phyloP scores from a whole-genome alignment of 352 stramenopile genomes.

The Albugo laibachii region DNA sequence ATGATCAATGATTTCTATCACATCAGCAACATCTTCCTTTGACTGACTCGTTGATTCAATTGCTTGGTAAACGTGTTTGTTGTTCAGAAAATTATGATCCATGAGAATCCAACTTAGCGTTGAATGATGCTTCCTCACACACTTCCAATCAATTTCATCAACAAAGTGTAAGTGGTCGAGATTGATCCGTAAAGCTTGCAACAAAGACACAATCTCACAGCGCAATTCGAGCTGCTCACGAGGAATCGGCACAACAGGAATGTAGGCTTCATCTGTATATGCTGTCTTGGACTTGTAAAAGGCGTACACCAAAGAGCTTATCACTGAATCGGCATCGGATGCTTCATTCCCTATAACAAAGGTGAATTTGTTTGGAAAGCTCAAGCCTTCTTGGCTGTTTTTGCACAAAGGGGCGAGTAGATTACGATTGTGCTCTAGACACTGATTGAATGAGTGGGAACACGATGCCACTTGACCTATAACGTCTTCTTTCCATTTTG shows the following conservation, averaged over 20 bases:
- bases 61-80: slow-evolving; percentile 20
- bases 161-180: slow-evolving; percentile 37
- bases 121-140: slow-evolving; percentile 6
- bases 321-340: slow-evolving; percentile 63
- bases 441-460: no score
- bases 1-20: slow-evolving; percentile 65
- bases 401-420: no score
- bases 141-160: slow-evolving; percentile 46
- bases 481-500: no score
- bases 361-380: slow-evolving; percentile 12
- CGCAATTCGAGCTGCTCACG: slow-evolving; percentile 36
- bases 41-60: slow-evolving; percentile 7
- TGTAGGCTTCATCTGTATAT: slow-evolving; percentile 9
- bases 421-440: no score
- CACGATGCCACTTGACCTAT: no score
- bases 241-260: slow-evolving; percentile 45
- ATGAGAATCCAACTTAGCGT: slow-evolving; percentile 27
- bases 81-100: slow-evolving; percentile 57
- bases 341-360: slow-evolving; percentile 65
- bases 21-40: slow-evolving; percentile 1
- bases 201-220: slow-evolving; percentile 42
- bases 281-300: slow-evolving; percentile 8
- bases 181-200: slow-evolving; percentile 31
- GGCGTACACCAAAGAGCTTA: slow-evolving; percentile 53
- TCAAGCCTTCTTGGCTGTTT: neutral